A percentile compares a stretch with the other conserved stretches of the same genome.
phyloP scores from a whole-genome alignment of 495 filamentous ascomycete species.

The Rusavskia elegans region DNA sequence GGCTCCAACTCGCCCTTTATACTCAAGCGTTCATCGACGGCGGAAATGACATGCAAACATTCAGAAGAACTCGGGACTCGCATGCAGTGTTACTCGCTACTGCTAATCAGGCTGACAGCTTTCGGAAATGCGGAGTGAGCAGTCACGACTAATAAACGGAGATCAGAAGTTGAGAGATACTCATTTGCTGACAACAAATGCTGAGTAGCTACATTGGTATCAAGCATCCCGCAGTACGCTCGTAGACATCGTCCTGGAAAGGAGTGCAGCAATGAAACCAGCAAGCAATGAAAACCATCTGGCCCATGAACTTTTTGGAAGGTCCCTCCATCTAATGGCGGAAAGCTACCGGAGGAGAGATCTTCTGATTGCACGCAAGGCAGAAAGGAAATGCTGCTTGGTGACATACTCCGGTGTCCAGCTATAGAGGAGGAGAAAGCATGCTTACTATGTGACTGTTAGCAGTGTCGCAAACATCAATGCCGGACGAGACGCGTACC shows the following conservation, averaged over 20 bases:
- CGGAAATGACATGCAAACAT: too few species aligned
- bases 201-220: conserved; percentile 10
- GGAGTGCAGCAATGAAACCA: not conserved
- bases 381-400: conserved; percentile 8
- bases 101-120: not conserved
- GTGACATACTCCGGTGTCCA: conserved; percentile 12
- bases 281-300: not conserved
- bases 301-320: conserved; percentile 5
- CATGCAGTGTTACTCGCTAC: too few species aligned
- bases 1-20: not conserved
- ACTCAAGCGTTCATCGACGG: too few species aligned
- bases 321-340: conserved; percentile 8
- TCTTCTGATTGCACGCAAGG: conserved; percentile 15
- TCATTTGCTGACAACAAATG: not conserved
- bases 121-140: not conserved
- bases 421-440: conserved; percentile 9
- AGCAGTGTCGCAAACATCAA: not conserved
- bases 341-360: conserved; percentile 22
- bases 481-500: conserved; percentile 31
- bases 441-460: conserved; percentile 10
- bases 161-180: not conserved
- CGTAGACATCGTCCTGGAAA: conserved; percentile 7
- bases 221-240: conserved; percentile 1
- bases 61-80: too few species aligned
- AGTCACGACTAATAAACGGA: not conserved